Evolutionary conservation across 768 basidiomycete genomes (phyloP).

Genomic region (Kwoniella sp.): DNA sequence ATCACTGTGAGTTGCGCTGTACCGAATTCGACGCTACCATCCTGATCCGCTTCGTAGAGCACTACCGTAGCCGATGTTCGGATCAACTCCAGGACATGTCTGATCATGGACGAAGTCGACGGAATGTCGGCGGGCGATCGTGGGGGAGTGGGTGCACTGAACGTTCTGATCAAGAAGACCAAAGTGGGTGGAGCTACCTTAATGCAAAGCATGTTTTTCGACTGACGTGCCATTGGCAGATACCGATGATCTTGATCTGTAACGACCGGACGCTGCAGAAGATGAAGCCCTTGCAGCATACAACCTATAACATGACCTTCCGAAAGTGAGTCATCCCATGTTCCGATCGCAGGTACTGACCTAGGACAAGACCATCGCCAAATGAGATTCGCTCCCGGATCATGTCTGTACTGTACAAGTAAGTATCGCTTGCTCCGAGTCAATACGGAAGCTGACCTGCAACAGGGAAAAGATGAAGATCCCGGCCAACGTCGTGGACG

Average conservation of each 20-base stretch:
- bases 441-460: background rate
- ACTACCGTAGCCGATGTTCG: slow-evolving; percentile 67
- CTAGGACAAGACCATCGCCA: slow-evolving; percentile 65
- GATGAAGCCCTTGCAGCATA: slow-evolving; percentile 73
- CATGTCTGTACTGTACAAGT: slow-evolving; percentile 85
- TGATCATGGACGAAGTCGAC: slow-evolving; percentile 99
- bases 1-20: slow-evolving; percentile 23
- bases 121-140: slow-evolving; percentile 98
- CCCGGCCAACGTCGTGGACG: slow-evolving; percentile 85
- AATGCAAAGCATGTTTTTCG: background rate
- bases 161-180: slow-evolving; percentile 85
- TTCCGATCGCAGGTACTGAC: slow-evolving; percentile 1
- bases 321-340: slow-evolving; percentile 58
- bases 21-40: background rate
- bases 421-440: slow-evolving; percentile 33
- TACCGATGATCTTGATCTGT: slow-evolving; percentile 95
- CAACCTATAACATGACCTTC: slow-evolving; percentile 73
- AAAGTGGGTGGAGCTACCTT: slow-evolving; percentile 56
- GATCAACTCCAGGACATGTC: slow-evolving; percentile 73
- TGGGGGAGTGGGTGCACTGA: slow-evolving; percentile 91
- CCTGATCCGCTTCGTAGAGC: slow-evolving; percentile 46
- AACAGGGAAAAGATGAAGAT: slow-evolving; percentile 85
- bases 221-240: slow-evolving; percentile 53
- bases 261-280: slow-evolving; percentile 86
- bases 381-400: slow-evolving; percentile 75